Conservation (phyloP, 1,284 basidiomycete genomes). For the Austroboletus novae-zelandiae region DNA sequence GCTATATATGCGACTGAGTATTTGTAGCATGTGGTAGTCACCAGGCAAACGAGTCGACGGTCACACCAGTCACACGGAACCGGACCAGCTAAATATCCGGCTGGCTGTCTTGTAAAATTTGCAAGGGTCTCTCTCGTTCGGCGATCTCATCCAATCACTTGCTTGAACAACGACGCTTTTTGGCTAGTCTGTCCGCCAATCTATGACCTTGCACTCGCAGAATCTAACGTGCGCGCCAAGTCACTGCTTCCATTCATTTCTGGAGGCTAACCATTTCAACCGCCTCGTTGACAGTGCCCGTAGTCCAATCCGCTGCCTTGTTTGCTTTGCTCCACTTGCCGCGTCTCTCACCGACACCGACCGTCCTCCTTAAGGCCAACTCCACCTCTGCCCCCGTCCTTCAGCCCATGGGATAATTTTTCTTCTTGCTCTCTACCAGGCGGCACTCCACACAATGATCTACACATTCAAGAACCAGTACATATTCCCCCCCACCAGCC, state of each 20-base stretch:
- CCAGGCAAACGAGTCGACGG: too few species aligned
- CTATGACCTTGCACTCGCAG: slow-evolving; percentile 49
- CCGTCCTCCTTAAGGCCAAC: slow-evolving; percentile 65
- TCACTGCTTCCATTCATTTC: not conserved
- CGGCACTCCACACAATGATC: slow-evolving; percentile 38
- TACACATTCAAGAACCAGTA: slow-evolving; percentile 65
- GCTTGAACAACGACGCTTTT: not conserved
- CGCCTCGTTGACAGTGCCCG: slow-evolving; percentile 34
- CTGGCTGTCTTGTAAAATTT: slow-evolving; percentile 6
- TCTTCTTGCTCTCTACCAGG: slow-evolving; percentile 26
- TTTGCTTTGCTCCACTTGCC: slow-evolving; percentile 63
- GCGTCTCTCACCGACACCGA: slow-evolving; percentile 64
- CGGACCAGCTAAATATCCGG: not conserved
- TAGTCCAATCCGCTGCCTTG: slow-evolving; percentile 49
- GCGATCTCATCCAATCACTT: slow-evolving; percentile 22
- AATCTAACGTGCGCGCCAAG: slow-evolving; percentile 14
- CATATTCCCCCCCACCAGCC: slow-evolving; percentile 61
- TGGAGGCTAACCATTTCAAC: slow-evolving; percentile 1
- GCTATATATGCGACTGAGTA: not conserved
- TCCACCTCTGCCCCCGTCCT: slow-evolving; percentile 4
- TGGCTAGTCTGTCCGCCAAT: slow-evolving; percentile 26
- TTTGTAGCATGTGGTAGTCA: not conserved
- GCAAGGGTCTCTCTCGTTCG: slow-evolving; percentile 24
- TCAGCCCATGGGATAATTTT: slow-evolving; percentile 65
- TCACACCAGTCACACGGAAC: not conserved